Percentiles rank a stretch among this genome's conserved stretches.
These are phyloP conservation scores for Fusarium nurragi DNA, from an alignment of 2,329 filamentous ascomycete species.

Conservation along the genomic window DNA sequence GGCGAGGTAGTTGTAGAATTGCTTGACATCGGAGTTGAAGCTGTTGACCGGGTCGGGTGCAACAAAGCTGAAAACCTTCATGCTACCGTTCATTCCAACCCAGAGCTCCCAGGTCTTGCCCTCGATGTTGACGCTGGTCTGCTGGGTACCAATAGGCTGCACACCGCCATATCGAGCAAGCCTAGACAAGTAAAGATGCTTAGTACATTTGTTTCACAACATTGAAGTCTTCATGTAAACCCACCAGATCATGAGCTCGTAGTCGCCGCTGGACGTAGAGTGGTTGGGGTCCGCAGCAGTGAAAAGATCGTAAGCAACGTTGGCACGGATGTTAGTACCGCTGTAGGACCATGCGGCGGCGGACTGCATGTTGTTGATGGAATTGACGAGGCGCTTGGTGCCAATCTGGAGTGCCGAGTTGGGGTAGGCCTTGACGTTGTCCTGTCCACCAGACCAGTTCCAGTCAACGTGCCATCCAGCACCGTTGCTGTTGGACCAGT, in stretches of 20 bases:
- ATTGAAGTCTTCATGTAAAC: background rate
- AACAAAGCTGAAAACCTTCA: constrained; percentile 20
- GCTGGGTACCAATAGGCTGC: constrained; percentile 11
- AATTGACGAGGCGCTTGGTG: constrained; percentile 10
- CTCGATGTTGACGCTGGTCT: constrained; percentile 7
- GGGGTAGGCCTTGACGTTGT: constrained; percentile 15
- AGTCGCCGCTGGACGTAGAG: constrained; percentile 5
- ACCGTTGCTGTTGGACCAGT: constrained; percentile 22
- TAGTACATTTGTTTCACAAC: background rate
- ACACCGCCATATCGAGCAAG: constrained; percentile 3
- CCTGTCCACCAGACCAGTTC: constrained; percentile 11
- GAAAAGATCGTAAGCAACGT: constrained; percentile 22
- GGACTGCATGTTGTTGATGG: constrained; percentile 20
- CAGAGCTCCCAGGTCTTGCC: constrained; percentile 16
- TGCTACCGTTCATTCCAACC: constrained; percentile 14
- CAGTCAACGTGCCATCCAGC: constrained; percentile 20
- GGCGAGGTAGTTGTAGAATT: constrained; percentile 23
- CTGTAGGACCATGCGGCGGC: constrained; percentile 21
- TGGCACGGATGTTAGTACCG: constrained; percentile 11
- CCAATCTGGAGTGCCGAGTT: constrained; percentile 9
- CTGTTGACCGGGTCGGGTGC: background rate
- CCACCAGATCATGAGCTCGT: constrained; percentile 22
- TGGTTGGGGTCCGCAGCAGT: constrained; percentile 16
- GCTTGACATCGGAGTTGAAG: constrained; percentile 26
- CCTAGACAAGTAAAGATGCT: background rate